Conservation (phyloP, 768 basidiomycete genomes). For the Hemileccinum rubropunctum region DNA sequence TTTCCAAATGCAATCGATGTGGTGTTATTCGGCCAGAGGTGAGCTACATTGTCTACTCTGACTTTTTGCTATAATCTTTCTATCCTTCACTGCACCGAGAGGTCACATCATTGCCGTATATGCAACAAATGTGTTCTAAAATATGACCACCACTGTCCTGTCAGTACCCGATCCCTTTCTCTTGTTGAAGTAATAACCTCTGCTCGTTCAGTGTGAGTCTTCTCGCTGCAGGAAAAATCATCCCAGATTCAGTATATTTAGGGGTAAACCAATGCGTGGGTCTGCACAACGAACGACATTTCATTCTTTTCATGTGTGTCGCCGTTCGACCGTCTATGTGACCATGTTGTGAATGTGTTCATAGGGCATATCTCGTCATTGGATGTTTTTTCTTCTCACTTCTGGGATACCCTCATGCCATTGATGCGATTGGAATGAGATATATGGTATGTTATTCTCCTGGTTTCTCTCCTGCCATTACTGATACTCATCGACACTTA, state of each 20-base stretch:
- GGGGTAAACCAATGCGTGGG: conserved; percentile 99
- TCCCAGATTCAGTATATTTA: conserved; percentile 26
- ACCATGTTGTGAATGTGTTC: neutral
- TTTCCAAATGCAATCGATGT: conserved; percentile 69
- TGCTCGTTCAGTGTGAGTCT: conserved; percentile 37
- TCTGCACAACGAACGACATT: conserved; percentile 92
- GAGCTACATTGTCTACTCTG: conserved; percentile 23
- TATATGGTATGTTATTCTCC: conserved; percentile 36
- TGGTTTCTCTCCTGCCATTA: neutral
- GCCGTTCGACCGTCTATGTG: neutral
- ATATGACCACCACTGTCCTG: conserved; percentile 90
- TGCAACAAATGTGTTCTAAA: conserved; percentile 89
- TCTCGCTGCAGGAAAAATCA: neutral
- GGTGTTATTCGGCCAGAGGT: conserved; percentile 75
- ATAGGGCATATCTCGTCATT: conserved; percentile 78
- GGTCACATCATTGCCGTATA: conserved; percentile 90
- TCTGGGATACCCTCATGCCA: conserved; percentile 61
- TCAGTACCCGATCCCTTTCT: conserved; percentile 39
- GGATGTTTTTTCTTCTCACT: conserved; percentile 58
- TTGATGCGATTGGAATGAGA: conserved; percentile 56
- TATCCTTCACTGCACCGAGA: conserved; percentile 43
- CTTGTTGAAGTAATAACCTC: neutral
- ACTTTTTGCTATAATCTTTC: conserved; percentile 1
- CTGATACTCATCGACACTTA: conserved; percentile 7
- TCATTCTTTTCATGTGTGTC: conserved; percentile 88